phyloP scores from a whole-genome alignment of 2,329 filamentous ascomycete species.

The Exophiala sideris region DNA sequence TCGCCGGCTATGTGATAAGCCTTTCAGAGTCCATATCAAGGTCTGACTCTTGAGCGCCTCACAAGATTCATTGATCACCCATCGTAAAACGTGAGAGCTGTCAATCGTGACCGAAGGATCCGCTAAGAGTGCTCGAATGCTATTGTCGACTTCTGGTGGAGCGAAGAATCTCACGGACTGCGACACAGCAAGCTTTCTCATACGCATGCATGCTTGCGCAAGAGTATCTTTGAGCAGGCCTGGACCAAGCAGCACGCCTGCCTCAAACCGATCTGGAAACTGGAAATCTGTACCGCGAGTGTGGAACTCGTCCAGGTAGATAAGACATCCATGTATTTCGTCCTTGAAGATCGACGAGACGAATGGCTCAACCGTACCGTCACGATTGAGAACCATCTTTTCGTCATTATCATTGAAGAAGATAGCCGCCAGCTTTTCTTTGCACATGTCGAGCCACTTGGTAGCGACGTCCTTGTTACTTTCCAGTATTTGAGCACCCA shows the following conservation, averaged over 20 bases:
- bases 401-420: slow-evolving; percentile 49
- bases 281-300: slow-evolving; percentile 67
- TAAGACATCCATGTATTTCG: slow-evolving; percentile 57
- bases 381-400: slow-evolving; percentile 32
- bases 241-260: slow-evolving; percentile 65
- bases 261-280: slow-evolving; percentile 57
- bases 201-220: slow-evolving; percentile 61
- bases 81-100: slow-evolving; percentile 54
- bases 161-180: slow-evolving; percentile 64
- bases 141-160: slow-evolving; percentile 56
- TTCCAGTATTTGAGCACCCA: slow-evolving; percentile 68
- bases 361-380: slow-evolving; percentile 36
- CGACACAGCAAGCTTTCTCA: slow-evolving; percentile 64
- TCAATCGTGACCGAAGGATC: slow-evolving; percentile 33
- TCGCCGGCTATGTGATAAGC: slow-evolving; percentile 48
- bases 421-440: slow-evolving; percentile 46
- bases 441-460: slow-evolving; percentile 49
- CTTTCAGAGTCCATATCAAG: slow-evolving; percentile 61
- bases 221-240: slow-evolving; percentile 61
- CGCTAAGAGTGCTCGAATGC: slow-evolving; percentile 42
- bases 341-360: slow-evolving; percentile 57
- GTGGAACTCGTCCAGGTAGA: slow-evolving; percentile 69
- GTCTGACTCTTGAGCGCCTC: slow-evolving; percentile 48
- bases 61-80: slow-evolving; percentile 59
- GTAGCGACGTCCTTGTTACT: slow-evolving; percentile 54